phyloP scores from a whole-genome alignment of 176 grass and related monocot genomes.

The Triticum dicoccoides region DNA sequence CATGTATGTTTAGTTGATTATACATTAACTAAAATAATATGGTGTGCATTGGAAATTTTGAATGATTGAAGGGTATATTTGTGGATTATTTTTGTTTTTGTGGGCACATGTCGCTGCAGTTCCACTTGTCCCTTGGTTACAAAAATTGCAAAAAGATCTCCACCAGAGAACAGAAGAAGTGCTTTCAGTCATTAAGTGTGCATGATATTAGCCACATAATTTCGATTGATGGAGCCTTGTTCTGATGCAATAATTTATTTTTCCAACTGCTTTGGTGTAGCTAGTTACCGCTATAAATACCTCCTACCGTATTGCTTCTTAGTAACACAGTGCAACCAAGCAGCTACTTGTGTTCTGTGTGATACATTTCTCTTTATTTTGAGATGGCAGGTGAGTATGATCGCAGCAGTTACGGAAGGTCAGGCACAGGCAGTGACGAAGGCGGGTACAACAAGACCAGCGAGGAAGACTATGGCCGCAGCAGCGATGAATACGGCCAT shows the following conservation, averaged over 20 bases:
- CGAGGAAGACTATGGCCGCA: neutral
- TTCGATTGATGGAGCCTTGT: neutral
- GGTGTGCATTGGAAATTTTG: neutral
- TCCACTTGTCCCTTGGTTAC: neutral
- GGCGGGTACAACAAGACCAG: neutral
- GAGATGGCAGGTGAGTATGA: conserved; percentile 26
- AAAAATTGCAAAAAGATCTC: conserved; percentile 20
- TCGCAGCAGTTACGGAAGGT: conserved; percentile 8
- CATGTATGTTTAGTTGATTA: too few species aligned
- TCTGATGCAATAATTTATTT: neutral
- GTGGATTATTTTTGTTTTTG: neutral
- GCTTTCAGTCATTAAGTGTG: conserved; percentile 26
- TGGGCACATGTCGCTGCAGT: neutral
- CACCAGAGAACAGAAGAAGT: conserved; percentile 25
- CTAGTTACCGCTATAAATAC: conserved; percentile 26
- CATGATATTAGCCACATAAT: conserved; percentile 18
- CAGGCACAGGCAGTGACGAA: neutral
- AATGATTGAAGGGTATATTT: neutral
- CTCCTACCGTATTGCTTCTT: neutral
- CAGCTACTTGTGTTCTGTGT: neutral
- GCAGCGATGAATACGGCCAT: neutral
- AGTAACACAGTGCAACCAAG: neutral
- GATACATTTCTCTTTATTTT: neutral
- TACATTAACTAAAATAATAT: neutral
- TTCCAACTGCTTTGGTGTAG: neutral